phyloP scores from a whole-genome alignment of 1,284 basidiomycete species.

The Melampsora americana region DNA sequence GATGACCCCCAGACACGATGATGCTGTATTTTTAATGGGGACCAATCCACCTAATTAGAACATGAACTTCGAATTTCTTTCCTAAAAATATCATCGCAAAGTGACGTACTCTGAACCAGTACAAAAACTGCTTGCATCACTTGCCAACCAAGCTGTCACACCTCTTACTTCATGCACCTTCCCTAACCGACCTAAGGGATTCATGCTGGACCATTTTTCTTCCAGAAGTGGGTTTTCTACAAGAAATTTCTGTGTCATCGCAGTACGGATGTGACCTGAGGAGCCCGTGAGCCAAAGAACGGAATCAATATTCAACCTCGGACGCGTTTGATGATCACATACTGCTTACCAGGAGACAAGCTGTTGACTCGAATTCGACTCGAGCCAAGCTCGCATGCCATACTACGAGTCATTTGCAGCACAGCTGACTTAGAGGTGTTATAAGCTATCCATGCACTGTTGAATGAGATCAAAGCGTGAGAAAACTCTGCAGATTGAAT shows the following conservation, averaged over 20 bases:
- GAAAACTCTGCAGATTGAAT: neutral
- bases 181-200: constrained; percentile 72
- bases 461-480: constrained; percentile 45
- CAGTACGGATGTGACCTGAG: constrained; percentile 56
- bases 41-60: constrained; percentile 38
- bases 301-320: constrained; percentile 47
- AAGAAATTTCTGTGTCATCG: constrained; percentile 74
- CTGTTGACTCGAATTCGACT: constrained; percentile 70
- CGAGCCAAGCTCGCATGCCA: constrained; percentile 75
- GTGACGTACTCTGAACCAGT: constrained; percentile 46
- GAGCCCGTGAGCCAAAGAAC: neutral
- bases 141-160: constrained; percentile 71
- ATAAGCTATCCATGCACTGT: constrained; percentile 68
- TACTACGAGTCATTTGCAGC: constrained; percentile 73
- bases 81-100: neutral
- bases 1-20: constrained; percentile 54
- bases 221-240: constrained; percentile 67
- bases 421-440: constrained; percentile 78
- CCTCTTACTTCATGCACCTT: constrained; percentile 72
- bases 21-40: constrained; percentile 46
- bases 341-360: constrained; percentile 63
- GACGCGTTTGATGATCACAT: neutral
- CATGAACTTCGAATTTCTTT: neutral
- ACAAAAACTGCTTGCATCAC: constrained; percentile 53
- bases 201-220: constrained; percentile 69